Base-by-base conservation (phyloP, 2,329 filamentous ascomycete species). In the Dothiorella sarmentorum region DNA sequence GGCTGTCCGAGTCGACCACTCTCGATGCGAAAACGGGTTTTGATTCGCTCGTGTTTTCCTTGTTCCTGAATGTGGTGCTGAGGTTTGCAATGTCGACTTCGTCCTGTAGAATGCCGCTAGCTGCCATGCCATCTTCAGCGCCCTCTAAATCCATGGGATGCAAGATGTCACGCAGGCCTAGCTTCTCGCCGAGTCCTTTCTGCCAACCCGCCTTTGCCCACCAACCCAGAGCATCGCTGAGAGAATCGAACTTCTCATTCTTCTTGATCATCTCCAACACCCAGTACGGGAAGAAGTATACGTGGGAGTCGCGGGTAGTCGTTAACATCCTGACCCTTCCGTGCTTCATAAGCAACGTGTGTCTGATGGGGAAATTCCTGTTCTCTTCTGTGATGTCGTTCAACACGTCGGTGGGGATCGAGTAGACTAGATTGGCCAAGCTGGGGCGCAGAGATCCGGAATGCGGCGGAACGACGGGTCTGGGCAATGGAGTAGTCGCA, bases 201-300 rank as follows among this genome's bases (percentile, higher is more conserved):
- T 97, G 92, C 94, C 94, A 99, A 57, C 86, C 86, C 0, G 93
- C 86, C 72, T 97, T 97, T 31, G 92, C 90, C 91, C 92, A 96
- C 89, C 90, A 96, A 6, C 92, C 91, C 15, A 97, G 79, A 5
- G 97, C 85, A 68, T 97, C 93, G 29, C 89, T 89, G 47, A 99
- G 86, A 58, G 87, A 95, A 66, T 96, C 90, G 62, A 99, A 84
- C 10, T 83, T 85, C 27, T 92, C 87, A 67, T 97, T 95, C 62
- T 82, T 79, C 60, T 84, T 83, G 40, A 95, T 84, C 71, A 96
- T 89, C 56, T 95, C 87, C 67, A 96, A 83, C 7, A 96, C 83
- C 93, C 94, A 97, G 64, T 85, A 85, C 0, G 94, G 94, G 64
- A 99, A 90, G 62, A 99, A 85, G 73, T 99, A 99, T 60, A 97